These are phyloP conservation scores for Ichthyophonus hoferi DNA, from an alignment of 208 protist genomes.

Conservation along the genomic window DNA sequence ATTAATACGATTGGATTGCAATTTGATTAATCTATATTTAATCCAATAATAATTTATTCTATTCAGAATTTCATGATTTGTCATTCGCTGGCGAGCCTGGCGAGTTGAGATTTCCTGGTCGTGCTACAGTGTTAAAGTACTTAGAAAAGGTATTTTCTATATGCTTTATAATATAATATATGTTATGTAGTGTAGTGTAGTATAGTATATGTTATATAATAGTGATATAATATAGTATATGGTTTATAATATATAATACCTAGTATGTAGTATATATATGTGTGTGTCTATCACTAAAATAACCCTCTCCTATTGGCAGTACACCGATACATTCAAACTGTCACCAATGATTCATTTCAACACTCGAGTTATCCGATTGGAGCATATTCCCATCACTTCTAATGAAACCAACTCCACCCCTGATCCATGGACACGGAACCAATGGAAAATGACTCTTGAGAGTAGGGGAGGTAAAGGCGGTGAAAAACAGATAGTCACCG, in stretches of 20 bases:
- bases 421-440: neutral
- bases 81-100: neutral
- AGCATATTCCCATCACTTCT: too few relatives aligned
- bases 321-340: neutral
- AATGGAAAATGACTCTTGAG: neutral
- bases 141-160: conserved; percentile 5
- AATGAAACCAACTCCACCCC: neutral
- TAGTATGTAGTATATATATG: too few relatives aligned
- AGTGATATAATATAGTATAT: too few relatives aligned
- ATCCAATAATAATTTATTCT: too few relatives aligned
- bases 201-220: neutral
- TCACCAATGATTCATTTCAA: neutral
- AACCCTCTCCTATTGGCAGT: neutral
- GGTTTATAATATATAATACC: too few relatives aligned
- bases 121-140: neutral
- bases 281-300: neutral
- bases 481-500: too few relatives aligned
- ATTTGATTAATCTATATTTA: too few relatives aligned
- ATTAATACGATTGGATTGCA: too few relatives aligned
- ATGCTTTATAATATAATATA: neutral
- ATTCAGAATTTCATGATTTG: neutral
- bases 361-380: neutral
- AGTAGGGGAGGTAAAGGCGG: neutral
- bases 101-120: neutral
- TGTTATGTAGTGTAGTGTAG: neutral